phyloP scores from a whole-genome alignment of 2,329 filamentous ascomycete genomes.

The Ophiocordyceps camponoti-leonardi region DNA sequence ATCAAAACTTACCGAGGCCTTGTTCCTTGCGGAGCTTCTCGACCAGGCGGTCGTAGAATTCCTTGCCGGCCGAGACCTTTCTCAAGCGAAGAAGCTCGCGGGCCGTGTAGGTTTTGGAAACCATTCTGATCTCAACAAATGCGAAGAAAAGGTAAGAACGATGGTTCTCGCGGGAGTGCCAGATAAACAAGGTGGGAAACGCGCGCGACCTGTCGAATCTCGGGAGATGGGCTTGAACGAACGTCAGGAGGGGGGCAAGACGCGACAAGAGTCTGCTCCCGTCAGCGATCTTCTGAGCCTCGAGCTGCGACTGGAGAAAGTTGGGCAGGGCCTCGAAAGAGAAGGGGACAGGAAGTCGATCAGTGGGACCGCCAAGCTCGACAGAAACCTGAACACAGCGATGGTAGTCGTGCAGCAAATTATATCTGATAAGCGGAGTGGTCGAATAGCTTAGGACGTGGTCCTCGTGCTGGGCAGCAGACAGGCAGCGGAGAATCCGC shows the following conservation, averaged over 20 bases:
- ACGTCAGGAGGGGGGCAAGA: conserved; percentile 16
- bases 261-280: conserved; percentile 10
- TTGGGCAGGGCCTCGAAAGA: conserved; percentile 7
- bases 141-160: conserved; percentile 23
- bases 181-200: conserved; percentile 22
- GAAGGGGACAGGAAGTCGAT: conserved; percentile 6
- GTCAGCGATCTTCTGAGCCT: conserved; percentile 15
- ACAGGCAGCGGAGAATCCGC: conserved; percentile 18
- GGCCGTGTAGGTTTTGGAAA: conserved; percentile 22
- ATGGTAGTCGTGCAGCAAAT: conserved; percentile 12
- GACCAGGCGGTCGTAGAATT: conserved; percentile 12
- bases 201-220: conserved; percentile 6
- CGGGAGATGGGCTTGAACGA: conserved; percentile 12
- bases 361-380: conserved; percentile 11
- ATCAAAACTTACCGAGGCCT: conserved; percentile 21
- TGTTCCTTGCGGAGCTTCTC: conserved; percentile 19
- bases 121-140: conserved; percentile 22
- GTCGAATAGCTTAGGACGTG: conserved; percentile 16
- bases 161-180: conserved; percentile 15
- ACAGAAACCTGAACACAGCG: conserved; percentile 12
- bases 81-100: conserved; percentile 24
- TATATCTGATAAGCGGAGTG: conserved; percentile 13
- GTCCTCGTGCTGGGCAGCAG: conserved; percentile 17
- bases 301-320: conserved; percentile 10
- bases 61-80: conserved; percentile 8